phyloP scores from a whole-genome alignment of 2,329 filamentous ascomycete species.

The Aureobasidium sp. region DNA sequence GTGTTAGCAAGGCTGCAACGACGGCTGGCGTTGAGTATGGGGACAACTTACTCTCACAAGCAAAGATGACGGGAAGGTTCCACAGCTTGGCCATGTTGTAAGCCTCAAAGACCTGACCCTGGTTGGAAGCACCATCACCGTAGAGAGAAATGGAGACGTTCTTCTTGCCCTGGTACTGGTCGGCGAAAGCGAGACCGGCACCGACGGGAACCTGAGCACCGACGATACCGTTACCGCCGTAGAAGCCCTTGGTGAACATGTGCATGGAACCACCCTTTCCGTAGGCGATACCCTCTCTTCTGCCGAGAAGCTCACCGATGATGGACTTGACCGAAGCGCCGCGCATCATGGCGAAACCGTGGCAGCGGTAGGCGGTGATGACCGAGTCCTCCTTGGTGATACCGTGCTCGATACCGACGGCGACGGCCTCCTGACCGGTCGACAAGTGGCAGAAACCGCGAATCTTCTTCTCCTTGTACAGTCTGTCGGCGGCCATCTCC shows the following conservation, averaged over 20 bases:
- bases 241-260: constrained; percentile 98
- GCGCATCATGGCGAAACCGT: constrained; percentile 97
- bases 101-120: constrained; percentile 98
- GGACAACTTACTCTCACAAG: constrained; percentile 80
- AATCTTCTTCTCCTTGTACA: constrained; percentile 99
- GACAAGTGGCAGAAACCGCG: constrained; percentile 99
- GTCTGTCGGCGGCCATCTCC: constrained; percentile 97
- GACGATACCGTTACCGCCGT: constrained; percentile 97
- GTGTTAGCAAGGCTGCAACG: constrained; percentile 20
- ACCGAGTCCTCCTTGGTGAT: constrained; percentile 86
- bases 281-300: constrained; percentile 93
- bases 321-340: constrained; percentile 84
- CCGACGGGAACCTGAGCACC: constrained; percentile 97
- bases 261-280: constrained; percentile 99
- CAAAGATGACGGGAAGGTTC: constrained; percentile 92
- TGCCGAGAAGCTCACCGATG: constrained; percentile 90
- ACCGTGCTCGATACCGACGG: constrained; percentile 92
- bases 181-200: constrained; percentile 91
- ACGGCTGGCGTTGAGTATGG: no score
- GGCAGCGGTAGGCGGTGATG: constrained; percentile 98
- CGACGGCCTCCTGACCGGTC: constrained; percentile 94
- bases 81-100: constrained; percentile 99
- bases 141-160: constrained; percentile 86
- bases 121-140: constrained; percentile 97
- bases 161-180: constrained; percentile 85